These are phyloP conservation scores for Clonostachys sp. DNA, from an alignment of 2,329 filamentous ascomycete species.

Conservation along the genomic window DNA sequence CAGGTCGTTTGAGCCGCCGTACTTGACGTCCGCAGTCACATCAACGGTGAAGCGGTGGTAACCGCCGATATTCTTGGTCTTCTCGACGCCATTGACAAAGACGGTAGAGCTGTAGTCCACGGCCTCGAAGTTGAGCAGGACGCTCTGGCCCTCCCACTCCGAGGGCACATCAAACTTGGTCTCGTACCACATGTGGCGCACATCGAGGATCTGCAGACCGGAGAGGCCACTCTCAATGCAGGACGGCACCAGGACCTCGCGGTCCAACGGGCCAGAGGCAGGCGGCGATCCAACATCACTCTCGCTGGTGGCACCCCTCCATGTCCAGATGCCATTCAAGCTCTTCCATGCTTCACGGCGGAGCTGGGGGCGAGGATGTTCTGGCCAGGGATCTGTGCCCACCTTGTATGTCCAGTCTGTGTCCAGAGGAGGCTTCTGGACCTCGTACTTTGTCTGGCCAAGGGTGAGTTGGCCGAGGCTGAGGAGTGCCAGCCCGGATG, in stretches of 20 bases:
- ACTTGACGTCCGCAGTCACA: conserved; percentile 38
- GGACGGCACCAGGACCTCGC: conserved; percentile 35
- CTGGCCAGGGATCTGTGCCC: conserved; percentile 46
- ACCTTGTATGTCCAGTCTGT: conserved; percentile 44
- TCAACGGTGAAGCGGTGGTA: conserved; percentile 60
- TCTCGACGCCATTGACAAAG: conserved; percentile 50
- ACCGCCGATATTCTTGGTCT: conserved; percentile 51
- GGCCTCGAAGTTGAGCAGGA: conserved; percentile 53
- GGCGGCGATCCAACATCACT: conserved; percentile 8
- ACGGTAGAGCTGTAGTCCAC: conserved; percentile 55
- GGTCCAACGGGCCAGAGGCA: conserved; percentile 17
- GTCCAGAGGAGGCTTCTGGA: conserved; percentile 30
- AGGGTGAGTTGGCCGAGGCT: not conserved
- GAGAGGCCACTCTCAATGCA: conserved; percentile 42
- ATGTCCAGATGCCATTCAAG: conserved; percentile 56
- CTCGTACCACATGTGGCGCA: conserved; percentile 42
- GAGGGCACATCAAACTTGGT: conserved; percentile 45
- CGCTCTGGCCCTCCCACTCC: conserved; percentile 34
- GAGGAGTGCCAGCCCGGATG: not conserved
- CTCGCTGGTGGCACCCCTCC: conserved; percentile 23
- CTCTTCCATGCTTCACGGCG: conserved; percentile 48
- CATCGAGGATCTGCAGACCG: conserved; percentile 35
- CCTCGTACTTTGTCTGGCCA: conserved; percentile 17
- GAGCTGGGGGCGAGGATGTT: conserved; percentile 53
- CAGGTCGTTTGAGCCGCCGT: conserved; percentile 47